These are phyloP conservation scores for Candida tibetensis DNA, from an alignment of 805 yeast species.

Conservation along the genomic window DNA sequence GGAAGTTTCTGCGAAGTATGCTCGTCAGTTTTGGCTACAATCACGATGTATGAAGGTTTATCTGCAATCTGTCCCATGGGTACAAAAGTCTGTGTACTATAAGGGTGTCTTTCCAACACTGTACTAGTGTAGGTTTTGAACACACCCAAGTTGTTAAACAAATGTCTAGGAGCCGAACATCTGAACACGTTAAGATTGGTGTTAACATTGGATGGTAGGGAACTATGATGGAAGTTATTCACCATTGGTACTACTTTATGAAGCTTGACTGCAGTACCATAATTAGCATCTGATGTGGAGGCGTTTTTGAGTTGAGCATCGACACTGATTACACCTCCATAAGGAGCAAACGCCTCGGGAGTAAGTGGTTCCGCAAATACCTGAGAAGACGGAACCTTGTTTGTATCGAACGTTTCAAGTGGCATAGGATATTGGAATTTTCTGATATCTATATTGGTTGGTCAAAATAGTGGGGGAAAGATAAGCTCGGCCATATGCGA, in stretches of 20 bases:
- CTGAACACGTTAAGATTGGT: constrained; percentile 84
- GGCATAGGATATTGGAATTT: too few species aligned
- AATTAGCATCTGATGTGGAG: constrained; percentile 60
- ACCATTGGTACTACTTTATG: constrained; percentile 67
- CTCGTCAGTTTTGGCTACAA: constrained; percentile 62
- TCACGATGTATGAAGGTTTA: constrained; percentile 65
- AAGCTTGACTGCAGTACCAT: constrained; percentile 88
- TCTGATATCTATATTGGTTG: too few species aligned
- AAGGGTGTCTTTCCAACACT: constrained; percentile 89
- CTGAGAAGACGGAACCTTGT: constrained; percentile 14
- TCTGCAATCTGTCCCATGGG: constrained; percentile 71
- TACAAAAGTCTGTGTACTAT: constrained; percentile 81
- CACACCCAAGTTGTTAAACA: constrained; percentile 30
- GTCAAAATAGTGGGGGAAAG: not conserved
- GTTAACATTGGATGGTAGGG: constrained; percentile 47
- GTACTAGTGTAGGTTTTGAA: constrained; percentile 45
- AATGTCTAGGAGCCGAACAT: constrained; percentile 71
- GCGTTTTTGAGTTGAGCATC: constrained; percentile 59
- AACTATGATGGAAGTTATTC: constrained; percentile 48
- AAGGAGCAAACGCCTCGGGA: constrained; percentile 61
- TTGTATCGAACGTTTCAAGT: constrained; percentile 36
- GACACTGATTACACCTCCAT: constrained; percentile 78
- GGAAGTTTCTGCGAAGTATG: constrained; percentile 48
- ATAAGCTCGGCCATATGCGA: constrained; percentile 10
- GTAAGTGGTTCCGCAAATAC: constrained; percentile 59